Percentiles rank a stretch among this genome's conserved stretches.
Evolutionary conservation across 106 monocot genomes (phyloP).

Genomic region (Triglochin maritima): DNA sequence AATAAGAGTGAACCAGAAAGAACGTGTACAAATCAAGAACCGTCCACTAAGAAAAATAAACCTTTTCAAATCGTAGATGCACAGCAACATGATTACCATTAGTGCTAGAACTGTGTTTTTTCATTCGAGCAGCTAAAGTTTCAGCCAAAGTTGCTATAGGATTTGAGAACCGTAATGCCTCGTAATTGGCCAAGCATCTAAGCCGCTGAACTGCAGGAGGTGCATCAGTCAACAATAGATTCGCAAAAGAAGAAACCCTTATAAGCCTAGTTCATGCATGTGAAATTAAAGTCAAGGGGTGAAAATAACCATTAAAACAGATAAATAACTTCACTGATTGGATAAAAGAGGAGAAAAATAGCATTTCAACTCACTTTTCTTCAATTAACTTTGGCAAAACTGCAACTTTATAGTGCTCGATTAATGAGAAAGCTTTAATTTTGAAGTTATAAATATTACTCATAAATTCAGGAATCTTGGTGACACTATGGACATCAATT

Average conservation of each 20-base stretch:
- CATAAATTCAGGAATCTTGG: constrained; percentile 80
- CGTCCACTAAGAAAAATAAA: constrained; percentile 6
- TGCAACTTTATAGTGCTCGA: constrained; percentile 60
- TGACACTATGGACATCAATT: constrained; percentile 80
- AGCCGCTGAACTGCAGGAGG: constrained; percentile 69
- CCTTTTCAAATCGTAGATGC: constrained; percentile 99
- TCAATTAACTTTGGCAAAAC: constrained; percentile 83
- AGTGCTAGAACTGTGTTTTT: constrained; percentile 42
- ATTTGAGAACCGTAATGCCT: constrained; percentile 83
- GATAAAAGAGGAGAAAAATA: background rate
- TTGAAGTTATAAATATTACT: constrained; percentile 94
- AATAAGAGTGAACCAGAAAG: too few species aligned
- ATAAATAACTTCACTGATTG: background rate
- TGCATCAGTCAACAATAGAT: constrained; percentile 78
- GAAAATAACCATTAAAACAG: background rate
- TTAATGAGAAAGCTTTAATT: constrained; percentile 85
- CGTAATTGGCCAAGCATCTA: constrained; percentile 94
- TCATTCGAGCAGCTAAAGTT: constrained; percentile 75
- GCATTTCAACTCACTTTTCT: constrained; percentile 56
- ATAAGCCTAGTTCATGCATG: constrained; percentile 52
- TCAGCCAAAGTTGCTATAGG: constrained; percentile 67
- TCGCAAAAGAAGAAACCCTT: constrained; percentile 99
- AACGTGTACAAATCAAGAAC: background rate
- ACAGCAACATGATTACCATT: constrained; percentile 84
- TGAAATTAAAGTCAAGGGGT: background rate